phyloP scores from a whole-genome alignment of 768 basidiomycete species.

The Mycena pura region DNA sequence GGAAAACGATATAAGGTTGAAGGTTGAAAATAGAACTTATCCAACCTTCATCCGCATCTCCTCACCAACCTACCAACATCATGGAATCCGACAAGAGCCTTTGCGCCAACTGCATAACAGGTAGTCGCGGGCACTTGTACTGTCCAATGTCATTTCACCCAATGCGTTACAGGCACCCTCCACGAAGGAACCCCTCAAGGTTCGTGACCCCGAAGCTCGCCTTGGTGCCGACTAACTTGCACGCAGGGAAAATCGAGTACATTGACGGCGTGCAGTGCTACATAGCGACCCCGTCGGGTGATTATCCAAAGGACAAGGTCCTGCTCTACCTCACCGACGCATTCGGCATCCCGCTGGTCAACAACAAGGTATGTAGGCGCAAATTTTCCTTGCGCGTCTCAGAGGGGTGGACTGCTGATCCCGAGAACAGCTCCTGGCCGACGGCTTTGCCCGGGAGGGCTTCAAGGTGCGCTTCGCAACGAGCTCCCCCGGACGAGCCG shows the following conservation, averaged over 20 bases:
- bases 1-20: no score
- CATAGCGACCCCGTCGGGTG: slow-evolving; percentile 45
- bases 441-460: slow-evolving; percentile 23
- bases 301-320: slow-evolving; percentile 47
- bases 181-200: background rate
- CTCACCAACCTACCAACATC: no score
- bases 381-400: background rate
- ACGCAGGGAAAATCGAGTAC: slow-evolving; percentile 39
- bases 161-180: no score
- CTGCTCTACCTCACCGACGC: slow-evolving; percentile 48
- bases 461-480: slow-evolving; percentile 6
- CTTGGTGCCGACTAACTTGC: no score
- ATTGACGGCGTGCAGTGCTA: slow-evolving; percentile 49
- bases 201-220: background rate
- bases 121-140: no score
- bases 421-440: slow-evolving; percentile 23
- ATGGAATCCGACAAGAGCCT: no score
- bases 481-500: background rate
- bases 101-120: no score
- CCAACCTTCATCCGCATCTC: no score
- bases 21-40: no score
- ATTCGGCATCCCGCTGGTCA: slow-evolving; percentile 44
- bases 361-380: slow-evolving; percentile 24
- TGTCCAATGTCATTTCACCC: no score
- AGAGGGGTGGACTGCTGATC: no score